Evolutionary conservation across 257 asterid genomes (phyloP), one percentile per base, ranked within the genome.

Genomic region (Plantago ovata): DNA sequence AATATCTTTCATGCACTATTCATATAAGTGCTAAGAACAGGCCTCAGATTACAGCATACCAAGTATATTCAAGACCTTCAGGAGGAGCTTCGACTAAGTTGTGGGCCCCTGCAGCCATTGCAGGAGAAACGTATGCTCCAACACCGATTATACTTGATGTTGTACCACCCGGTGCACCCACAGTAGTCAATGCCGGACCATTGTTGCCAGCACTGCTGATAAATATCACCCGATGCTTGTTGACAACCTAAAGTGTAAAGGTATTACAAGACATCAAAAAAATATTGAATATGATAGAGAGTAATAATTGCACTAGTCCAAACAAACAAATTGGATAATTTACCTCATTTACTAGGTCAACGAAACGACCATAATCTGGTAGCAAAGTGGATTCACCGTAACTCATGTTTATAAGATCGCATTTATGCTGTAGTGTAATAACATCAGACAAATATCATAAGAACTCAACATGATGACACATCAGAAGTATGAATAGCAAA

Each of bases 131-230:
- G 76, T 92, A 92, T 50, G 98, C 98, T 53, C 98, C 98, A 70
- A 92, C 85, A 69, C 98, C 98, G 65, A 92, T 88, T 54, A 92
- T 86, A 76, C 98, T 88, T 40, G 97, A 88, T 53, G 97, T 80
- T 50, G 98, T 92, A 60, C 98, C 98, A 70, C 98, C 98, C 11
- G 98, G 98, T 60, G 98, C 91, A 69, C 98, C 97, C 52, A 92
- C 95, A 42, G 98, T 92, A 76, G 70, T 88, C 84, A 92, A 83
- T 60, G 94, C 98, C 10, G 98, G 98, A 56, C 98, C 98, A 50
- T 72, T 75, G 61, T 92, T 92, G 48, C 98, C 98, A 69, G 97
- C 98, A 58, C 98, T 92, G 70, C 98, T 86, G 64, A 92, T 81
- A 71, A 88, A 92, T 72, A 82, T 79, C 48, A 92, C 65, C 39